Evolutionary conservation across 306 rosid species (phyloP).

Genomic region (Begonia fuchsioides): DNA sequence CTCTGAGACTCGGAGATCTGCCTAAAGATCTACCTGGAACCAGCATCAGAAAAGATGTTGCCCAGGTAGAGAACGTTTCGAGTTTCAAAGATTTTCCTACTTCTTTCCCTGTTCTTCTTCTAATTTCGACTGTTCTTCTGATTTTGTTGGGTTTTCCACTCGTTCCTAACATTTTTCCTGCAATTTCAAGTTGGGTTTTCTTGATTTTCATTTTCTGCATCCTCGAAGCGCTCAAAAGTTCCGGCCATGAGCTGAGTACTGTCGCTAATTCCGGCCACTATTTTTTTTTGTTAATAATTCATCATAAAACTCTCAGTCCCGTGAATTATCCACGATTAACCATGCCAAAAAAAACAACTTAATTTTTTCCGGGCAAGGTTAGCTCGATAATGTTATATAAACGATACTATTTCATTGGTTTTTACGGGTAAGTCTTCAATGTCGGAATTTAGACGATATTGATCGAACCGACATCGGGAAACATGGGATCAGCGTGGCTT

Average conservation of each 20-base stretch:
- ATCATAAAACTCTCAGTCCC: too few relatives aligned
- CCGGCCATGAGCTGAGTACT: too few relatives aligned
- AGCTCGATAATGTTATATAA: conserved; percentile 4
- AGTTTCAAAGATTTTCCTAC: background rate
- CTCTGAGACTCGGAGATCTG: conserved; percentile 62
- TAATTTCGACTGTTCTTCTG: background rate
- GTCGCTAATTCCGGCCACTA: too few relatives aligned
- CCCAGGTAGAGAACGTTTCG: conserved; percentile 29
- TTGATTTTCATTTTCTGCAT: too few relatives aligned
- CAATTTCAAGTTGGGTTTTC: too few relatives aligned
- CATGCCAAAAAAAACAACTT: conserved; percentile 42
- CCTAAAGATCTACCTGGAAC: conserved; percentile 78
- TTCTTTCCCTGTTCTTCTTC: background rate
- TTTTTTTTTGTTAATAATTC: too few relatives aligned
- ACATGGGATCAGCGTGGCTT: conserved; percentile 80
- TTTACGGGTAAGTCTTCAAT: background rate
- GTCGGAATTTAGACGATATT: conserved; percentile 39
- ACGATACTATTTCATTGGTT: background rate
- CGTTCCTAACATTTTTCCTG: background rate
- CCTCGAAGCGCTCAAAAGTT: too few relatives aligned
- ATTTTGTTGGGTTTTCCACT: background rate
- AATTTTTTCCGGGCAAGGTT: conserved; percentile 41
- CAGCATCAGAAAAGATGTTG: conserved; percentile 49
- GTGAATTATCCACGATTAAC: conserved; percentile 23
- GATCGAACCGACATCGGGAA: conserved; percentile 86